Base-by-base conservation (phyloP, 2,329 filamentous ascomycete genomes). In the Cordyceps fumosorosea region DNA sequence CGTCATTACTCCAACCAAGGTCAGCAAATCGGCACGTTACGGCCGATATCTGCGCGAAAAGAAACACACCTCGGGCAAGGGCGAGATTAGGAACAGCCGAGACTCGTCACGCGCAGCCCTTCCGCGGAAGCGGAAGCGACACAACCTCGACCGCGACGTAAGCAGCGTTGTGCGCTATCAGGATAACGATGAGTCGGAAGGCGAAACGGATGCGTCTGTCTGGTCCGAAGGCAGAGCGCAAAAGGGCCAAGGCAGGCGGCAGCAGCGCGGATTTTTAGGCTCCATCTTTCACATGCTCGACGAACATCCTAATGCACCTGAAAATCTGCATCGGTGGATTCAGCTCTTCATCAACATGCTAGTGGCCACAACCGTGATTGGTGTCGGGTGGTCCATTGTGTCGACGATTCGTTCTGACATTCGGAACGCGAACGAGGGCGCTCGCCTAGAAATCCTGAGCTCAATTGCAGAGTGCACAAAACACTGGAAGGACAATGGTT, bases 401-500 rank as follows among this genome's bases (percentile, higher is more conserved):
- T 78, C 81, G 16, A 88, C 89, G 10, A 85, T 95, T 58, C 86
- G 87, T 16, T 81, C 83, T 26, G 93, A 97, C 72, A 87, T 96
- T 40, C 80, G 86, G 64, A 84, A 88, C 58, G 89, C 89, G 42
- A 86, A 88, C 11, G 81, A 88, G 51, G 84, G 86, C 60, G 87
- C 86, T 14, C 85, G 86, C n/a, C 79, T 84, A 2, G 83, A 85
- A 16, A 84, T 95, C 24, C 75, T 93, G 64, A 83, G 85, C 12
- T 86, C 91, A 65, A 95, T 95, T 73, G 81, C 84, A 1, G 78
- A 81, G 7, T 99, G 95, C 72, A 82, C 84, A 2, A 83, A 84
- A 45, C 81, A 93, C 65, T 99, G 89, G 73, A 78, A 81, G 2
- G 81, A 86, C 54, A 99, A 99, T 70, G 80, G 81, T 44, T 99